phyloP scores from a whole-genome alignment of 352 stramenopile species.

The Pythium rhizo-oryzae region DNA sequence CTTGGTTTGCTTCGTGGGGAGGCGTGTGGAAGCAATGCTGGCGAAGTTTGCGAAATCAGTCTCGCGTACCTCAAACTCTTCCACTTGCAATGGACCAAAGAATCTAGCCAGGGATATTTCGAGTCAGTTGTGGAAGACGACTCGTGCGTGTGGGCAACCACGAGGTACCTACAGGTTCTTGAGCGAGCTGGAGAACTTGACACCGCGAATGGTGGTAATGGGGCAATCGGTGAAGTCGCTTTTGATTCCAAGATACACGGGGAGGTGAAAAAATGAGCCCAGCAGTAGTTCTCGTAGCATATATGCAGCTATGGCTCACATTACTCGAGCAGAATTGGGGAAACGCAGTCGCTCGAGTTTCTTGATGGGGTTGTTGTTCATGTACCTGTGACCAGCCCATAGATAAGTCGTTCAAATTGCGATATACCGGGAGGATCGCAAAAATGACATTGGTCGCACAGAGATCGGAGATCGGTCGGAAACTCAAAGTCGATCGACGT shows the following conservation, averaged over 20 bases:
- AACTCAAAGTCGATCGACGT: neutral
- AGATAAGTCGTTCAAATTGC: too few relatives aligned
- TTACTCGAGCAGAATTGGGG: too few relatives aligned
- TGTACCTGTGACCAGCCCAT: neutral
- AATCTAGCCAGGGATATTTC: neutral
- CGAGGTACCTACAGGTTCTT: too few relatives aligned
- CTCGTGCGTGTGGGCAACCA: too few relatives aligned
- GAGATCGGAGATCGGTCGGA: neutral
- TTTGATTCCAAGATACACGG: neutral
- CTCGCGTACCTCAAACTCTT: conserved; percentile 10
- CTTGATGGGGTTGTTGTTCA: neutral
- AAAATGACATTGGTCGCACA: neutral
- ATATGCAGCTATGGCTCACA: too few relatives aligned
- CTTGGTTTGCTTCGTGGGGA: neutral
- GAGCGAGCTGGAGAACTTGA: too few relatives aligned
- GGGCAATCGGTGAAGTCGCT: too few relatives aligned
- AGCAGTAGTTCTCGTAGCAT: too few relatives aligned
- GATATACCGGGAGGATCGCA: too few relatives aligned
- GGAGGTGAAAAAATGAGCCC: too few relatives aligned
- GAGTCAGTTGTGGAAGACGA: neutral
- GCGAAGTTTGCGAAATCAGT: conserved; percentile 9
- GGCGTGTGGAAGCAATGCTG: neutral
- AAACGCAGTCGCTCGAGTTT: neutral
- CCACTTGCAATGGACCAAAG: neutral
- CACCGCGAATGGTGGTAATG: too few relatives aligned